Percentiles rank a stretch among this genome's conserved stretches.
phyloP scores from a whole-genome alignment of 768 basidiomycete species.

The Russula sp. region DNA sequence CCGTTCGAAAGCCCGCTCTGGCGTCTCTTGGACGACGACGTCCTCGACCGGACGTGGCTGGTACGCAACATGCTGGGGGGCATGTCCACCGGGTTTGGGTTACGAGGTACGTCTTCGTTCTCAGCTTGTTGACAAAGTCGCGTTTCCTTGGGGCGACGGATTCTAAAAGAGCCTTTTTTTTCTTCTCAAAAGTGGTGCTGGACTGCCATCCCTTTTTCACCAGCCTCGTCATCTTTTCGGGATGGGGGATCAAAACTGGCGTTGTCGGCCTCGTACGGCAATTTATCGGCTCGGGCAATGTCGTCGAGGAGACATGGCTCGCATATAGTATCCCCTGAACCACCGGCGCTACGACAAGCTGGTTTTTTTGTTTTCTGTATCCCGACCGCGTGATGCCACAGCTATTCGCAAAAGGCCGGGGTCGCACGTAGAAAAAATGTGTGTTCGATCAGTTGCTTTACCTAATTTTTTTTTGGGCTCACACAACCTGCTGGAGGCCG shows the following conservation, averaged over 20 bases:
- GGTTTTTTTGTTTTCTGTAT: too few species aligned
- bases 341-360: too few species aligned
- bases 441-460: too few species aligned
- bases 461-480: too few species aligned
- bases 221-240: constrained; percentile 64
- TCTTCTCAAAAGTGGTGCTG: constrained; percentile 53
- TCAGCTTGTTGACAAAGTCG: background rate
- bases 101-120: constrained; percentile 50
- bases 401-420: too few species aligned
- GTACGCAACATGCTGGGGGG: constrained; percentile 80
- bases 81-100: constrained; percentile 80
- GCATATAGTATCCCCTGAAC: constrained; percentile 71
- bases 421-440: too few species aligned
- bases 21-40: constrained; percentile 62
- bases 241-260: constrained; percentile 66
- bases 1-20: constrained; percentile 36
- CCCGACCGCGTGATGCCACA: too few species aligned
- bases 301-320: constrained; percentile 63
- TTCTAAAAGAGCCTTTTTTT: background rate
- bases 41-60: constrained; percentile 76
- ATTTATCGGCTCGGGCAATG: constrained; percentile 60
- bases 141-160: background rate
- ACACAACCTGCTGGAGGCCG: too few species aligned
- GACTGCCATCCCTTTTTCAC: constrained; percentile 72
- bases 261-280: constrained; percentile 55